Percentiles rank a stretch among this genome's conserved stretches.
Conservation (phyloP, 2,329 filamentous ascomycete genomes). For the Pseudopithomyces maydicus region DNA sequence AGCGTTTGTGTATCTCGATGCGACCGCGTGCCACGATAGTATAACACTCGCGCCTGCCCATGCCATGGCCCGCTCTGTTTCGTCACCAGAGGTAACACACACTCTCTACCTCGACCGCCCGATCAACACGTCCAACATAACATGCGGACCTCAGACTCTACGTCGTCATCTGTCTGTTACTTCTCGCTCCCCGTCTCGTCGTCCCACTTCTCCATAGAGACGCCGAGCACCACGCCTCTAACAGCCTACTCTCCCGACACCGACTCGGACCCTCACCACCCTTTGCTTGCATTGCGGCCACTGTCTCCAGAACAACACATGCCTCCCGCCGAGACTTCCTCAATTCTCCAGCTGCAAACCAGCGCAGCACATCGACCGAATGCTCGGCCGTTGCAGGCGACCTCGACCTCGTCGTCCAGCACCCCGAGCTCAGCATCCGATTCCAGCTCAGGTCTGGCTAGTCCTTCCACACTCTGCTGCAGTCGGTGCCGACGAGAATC, state of each 20-base stretch:
- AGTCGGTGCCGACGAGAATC: conserved; percentile 42
- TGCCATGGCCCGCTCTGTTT: background rate
- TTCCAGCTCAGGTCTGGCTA: conserved; percentile 10
- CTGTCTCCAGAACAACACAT: conserved; percentile 19
- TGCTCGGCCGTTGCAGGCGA: conserved; percentile 32
- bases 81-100: background rate
- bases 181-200: conserved; percentile 35
- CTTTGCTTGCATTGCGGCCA: conserved; percentile 40
- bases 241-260: conserved; percentile 29
- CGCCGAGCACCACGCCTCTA: conserved; percentile 28
- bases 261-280: conserved; percentile 38
- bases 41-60: conserved; percentile 11
- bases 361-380: conserved; percentile 40
- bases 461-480: conserved; percentile 31
- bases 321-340: conserved; percentile 36
- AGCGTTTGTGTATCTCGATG: background rate
- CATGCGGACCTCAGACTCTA: conserved; percentile 11
- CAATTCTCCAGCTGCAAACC: conserved; percentile 47
- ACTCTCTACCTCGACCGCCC: background rate
- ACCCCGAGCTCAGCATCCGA: conserved; percentile 10
- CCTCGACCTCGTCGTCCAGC: conserved; percentile 15
- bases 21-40: background rate
- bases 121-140: conserved; percentile 10
- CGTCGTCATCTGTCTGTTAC: conserved; percentile 36
- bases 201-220: conserved; percentile 40